Evolutionary conservation across 2,329 filamentous ascomycete species (phyloP), one percentile per base, ranked within the genome.

Genomic region (Colletotrichum sidae): DNA sequence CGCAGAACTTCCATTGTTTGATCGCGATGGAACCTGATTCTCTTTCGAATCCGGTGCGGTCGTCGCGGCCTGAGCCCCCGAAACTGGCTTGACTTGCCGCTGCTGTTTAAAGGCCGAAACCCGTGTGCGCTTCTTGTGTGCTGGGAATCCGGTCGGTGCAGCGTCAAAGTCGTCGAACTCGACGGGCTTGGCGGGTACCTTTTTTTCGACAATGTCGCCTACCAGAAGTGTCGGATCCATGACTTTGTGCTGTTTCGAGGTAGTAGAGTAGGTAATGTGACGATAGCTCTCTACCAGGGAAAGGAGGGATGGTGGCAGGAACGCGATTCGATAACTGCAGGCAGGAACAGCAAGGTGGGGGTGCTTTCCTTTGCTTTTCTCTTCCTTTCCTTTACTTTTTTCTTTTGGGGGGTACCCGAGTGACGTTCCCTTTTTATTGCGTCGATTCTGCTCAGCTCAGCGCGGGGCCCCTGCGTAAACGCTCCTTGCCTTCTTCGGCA

Each of bases 31-130:
- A 17, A 55, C 8, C 9, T 53, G 33, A 60, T 46, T 17, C 44
- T 47, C 51, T 13, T 54, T 56, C 6, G 52, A 13, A 4, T 45
- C 41, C 9, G 44, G 25, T 65, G 53, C 57, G 25, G 17, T 49
- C 34, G 57, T 68, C 8, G 69, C 68, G 12, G 64, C 33, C 8
- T 25, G 69, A 49, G 74, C 71, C 11, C 76, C 69, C 68, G 77
- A 60, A 37, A 68, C 60, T 47, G 70, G 53, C 10, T 73, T 69
- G 7, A 68, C 68, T 54, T 81, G 78, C 67, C 86, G 83, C 73
- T 89, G 87, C 72, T 92, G 89, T 75, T 93, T 97, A 81, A 97
- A 97, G 2, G 91, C 86, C 2, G 94, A 97, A 8, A 87, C 79
- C 62, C 86, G 86, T 60, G 83, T 84, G 69, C 94, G 89, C 75